Conservation (phyloP, 176 grass and related monocot genomes). For the Cocos nucifera region DNA sequence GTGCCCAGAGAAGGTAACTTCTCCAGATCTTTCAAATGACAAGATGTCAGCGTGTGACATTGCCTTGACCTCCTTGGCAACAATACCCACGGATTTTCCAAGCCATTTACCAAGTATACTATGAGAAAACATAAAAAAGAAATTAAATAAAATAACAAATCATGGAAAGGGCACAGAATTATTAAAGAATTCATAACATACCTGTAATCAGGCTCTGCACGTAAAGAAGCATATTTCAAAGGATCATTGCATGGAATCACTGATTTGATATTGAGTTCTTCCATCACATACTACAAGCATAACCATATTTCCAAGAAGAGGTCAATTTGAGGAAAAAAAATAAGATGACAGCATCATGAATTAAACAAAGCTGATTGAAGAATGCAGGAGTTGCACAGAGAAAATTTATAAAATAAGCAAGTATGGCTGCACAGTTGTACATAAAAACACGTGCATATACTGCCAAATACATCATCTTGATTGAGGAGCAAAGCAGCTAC, state of each 20-base stretch:
- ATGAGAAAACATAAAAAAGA: constrained; percentile 16
- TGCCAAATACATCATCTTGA: no score
- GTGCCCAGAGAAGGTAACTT: constrained; percentile 60
- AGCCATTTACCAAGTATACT: constrained; percentile 88
- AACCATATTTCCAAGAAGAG: not conserved
- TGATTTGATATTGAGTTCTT: constrained; percentile 90
- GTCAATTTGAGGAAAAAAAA: no score
- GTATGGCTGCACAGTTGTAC: no score
- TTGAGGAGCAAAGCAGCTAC: no score
- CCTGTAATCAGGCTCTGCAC: constrained; percentile 95
- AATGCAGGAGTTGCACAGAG: no score
- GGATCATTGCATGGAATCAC: constrained; percentile 91
- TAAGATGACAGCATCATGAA: no score
- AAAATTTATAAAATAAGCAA: no score
- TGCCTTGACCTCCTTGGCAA: constrained; percentile 80
- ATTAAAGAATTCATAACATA: constrained; percentile 25
- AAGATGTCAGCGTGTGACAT: constrained; percentile 86
- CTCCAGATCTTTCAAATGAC: constrained; percentile 75
- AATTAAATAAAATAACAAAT: constrained; percentile 7
- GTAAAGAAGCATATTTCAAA: constrained; percentile 71
- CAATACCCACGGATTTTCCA: constrained; percentile 71
- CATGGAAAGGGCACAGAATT: not conserved
- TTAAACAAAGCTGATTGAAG: no score
- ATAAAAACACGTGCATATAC: no score
- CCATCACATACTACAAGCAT: constrained; percentile 86